These are phyloP conservation scores for Astrothelium macrocarpum DNA, from an alignment of 495 filamentous ascomycete genomes.

Conservation along the genomic window DNA sequence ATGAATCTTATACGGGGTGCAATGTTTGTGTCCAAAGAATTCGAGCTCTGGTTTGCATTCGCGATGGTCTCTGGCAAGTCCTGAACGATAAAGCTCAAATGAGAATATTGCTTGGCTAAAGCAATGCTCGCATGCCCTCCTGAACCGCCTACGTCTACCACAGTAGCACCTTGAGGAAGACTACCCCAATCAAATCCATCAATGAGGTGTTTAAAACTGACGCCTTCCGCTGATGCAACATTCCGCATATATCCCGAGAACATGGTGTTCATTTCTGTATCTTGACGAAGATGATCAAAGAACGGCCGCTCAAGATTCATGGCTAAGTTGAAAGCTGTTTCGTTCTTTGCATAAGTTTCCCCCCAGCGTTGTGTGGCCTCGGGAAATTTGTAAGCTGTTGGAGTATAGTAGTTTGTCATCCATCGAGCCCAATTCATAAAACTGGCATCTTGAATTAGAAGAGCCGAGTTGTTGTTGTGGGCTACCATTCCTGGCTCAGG, in stretches of 20 bases:
- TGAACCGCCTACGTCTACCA: constrained; percentile 11
- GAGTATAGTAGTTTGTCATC: constrained; percentile 1
- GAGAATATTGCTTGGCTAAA: constrained; percentile 7
- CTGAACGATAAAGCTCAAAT: constrained; percentile 11
- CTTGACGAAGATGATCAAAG: constrained; percentile 7
- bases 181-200: constrained; percentile 9
- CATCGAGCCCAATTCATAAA: constrained; percentile 9
- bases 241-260: constrained; percentile 8
- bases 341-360: constrained; percentile 1
- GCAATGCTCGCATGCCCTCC: constrained; percentile 11
- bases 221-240: constrained; percentile 1
- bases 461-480: constrained; percentile 5
- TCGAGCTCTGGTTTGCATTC: background rate
- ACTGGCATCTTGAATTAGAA: constrained; percentile 4
- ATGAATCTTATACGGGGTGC: constrained; percentile 5
- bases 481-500: constrained; percentile 5
- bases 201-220: constrained; percentile 8
- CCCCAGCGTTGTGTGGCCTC: constrained; percentile 10
- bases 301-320: constrained; percentile 1
- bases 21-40: background rate
- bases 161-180: background rate
- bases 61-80: constrained; percentile 11
- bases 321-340: constrained; percentile 10
- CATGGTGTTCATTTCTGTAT: constrained; percentile 2
- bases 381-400: constrained; percentile 1